phyloP scores from a whole-genome alignment of 2,329 filamentous ascomycete species.

The Calonectria ilicicola region DNA sequence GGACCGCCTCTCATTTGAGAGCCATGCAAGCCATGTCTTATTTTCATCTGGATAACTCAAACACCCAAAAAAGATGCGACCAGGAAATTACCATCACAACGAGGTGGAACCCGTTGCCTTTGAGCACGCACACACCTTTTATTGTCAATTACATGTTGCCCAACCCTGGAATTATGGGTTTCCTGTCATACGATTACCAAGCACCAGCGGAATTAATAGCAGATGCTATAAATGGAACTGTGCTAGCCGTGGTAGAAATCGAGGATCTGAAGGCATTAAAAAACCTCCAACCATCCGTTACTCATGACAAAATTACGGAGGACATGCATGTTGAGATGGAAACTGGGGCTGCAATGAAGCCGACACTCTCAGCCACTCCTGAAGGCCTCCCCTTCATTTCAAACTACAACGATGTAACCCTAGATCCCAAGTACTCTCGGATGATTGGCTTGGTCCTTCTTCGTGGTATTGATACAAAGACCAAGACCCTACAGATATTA shows the following conservation, averaged over 20 bases:
- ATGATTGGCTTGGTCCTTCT: slow-evolving; percentile 76
- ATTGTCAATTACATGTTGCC: slow-evolving; percentile 69
- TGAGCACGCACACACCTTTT: slow-evolving; percentile 71
- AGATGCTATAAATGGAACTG: slow-evolving; percentile 76
- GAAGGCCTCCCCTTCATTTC: slow-evolving; percentile 74
- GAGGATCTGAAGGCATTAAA: slow-evolving; percentile 65
- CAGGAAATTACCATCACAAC: slow-evolving; percentile 21
- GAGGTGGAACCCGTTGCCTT: slow-evolving; percentile 65
- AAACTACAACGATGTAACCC: slow-evolving; percentile 62
- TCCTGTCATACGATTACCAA: slow-evolving; percentile 77
- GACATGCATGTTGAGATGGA: slow-evolving; percentile 30
- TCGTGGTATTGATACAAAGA: slow-evolving; percentile 73
- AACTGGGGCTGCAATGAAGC: not conserved
- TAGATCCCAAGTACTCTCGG: slow-evolving; percentile 70
- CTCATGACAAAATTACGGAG: slow-evolving; percentile 20
- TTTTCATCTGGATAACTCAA: slow-evolving; percentile 65
- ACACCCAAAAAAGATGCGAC: slow-evolving; percentile 32
- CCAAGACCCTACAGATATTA: slow-evolving; percentile 70
- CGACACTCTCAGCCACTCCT: slow-evolving; percentile 42
- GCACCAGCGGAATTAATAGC: slow-evolving; percentile 68
- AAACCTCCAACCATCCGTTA: slow-evolving; percentile 31
- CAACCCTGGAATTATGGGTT: slow-evolving; percentile 68
- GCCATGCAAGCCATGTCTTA: slow-evolving; percentile 86
- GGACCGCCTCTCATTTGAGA: slow-evolving; percentile 74
- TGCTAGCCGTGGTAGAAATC: slow-evolving; percentile 75